These are phyloP conservation scores for Apiospora phragmitis DNA, from an alignment of 2,329 filamentous ascomycete genomes.

Conservation along the genomic window DNA sequence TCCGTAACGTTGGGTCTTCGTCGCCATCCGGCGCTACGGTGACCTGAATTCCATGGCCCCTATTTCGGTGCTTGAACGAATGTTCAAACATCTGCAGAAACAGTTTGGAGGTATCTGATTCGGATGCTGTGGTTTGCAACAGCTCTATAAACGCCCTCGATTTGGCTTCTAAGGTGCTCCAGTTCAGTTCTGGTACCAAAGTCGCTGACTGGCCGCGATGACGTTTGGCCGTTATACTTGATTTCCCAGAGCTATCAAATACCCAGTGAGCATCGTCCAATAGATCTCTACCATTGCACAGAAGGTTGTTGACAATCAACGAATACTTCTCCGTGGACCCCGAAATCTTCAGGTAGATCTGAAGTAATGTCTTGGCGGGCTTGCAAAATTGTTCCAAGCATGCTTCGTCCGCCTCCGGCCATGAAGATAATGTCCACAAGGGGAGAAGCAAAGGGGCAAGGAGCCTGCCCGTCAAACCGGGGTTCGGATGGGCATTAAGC, in stretches of 20 bases:
- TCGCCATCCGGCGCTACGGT: conserved; percentile 32
- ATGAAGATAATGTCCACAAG: conserved; percentile 63
- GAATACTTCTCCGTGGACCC: conserved; percentile 51
- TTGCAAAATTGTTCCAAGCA: conserved; percentile 41
- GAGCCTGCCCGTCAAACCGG: conserved; percentile 63
- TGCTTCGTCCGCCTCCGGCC: conserved; percentile 37
- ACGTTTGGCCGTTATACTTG: conserved; percentile 52
- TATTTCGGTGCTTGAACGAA: conserved; percentile 49
- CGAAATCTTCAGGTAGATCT: conserved; percentile 58
- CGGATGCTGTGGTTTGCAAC: conserved; percentile 49
- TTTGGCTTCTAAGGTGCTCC: conserved; percentile 48
- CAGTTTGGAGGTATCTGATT: conserved; percentile 58
- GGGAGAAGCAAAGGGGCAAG: conserved; percentile 59
- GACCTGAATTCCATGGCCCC: conserved; percentile 26
- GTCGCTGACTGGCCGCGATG: conserved; percentile 22
- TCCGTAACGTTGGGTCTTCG: conserved; percentile 44
- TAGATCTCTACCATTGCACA: conserved; percentile 51
- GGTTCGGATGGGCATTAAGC: conserved; percentile 64
- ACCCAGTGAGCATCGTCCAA: conserved; percentile 46
- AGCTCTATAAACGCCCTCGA: conserved; percentile 49
- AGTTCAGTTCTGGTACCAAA: conserved; percentile 34
- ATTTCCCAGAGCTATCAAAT: conserved; percentile 46
- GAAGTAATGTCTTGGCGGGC: conserved; percentile 52
- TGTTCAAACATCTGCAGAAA: conserved; percentile 60
- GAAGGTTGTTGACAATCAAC: conserved; percentile 52